Conservation (phyloP, 345 rosid species). For the Triadica sebifera region DNA sequence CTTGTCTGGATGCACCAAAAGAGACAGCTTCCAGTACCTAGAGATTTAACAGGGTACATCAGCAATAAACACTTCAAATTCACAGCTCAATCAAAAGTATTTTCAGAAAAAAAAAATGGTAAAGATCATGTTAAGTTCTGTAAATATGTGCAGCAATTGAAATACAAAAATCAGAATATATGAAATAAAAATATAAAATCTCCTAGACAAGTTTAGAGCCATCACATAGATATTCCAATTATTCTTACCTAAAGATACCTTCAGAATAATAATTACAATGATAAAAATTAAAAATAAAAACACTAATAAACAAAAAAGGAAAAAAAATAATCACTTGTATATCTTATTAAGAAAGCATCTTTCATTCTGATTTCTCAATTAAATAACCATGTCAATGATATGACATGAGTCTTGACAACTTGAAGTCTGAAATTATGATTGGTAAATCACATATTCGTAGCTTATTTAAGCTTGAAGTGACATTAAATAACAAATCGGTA, state of each 20-base stretch:
- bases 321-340: neutral
- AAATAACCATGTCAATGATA: neutral
- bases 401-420: neutral
- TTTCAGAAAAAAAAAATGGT: neutral
- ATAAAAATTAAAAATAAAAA: neutral
- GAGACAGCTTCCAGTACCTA: slow-evolving; percentile 95
- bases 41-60: neutral
- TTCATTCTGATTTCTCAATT: neutral
- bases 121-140: neutral
- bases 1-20: slow-evolving; percentile 92
- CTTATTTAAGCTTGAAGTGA: neutral
- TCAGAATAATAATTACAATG: neutral
- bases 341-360: neutral
- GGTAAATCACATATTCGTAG: neutral
- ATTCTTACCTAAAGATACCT: slow-evolving; percentile 2
- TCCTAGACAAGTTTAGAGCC: neutral
- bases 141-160: neutral
- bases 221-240: neutral
- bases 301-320: neutral
- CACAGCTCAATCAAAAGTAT: neutral
- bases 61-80: slow-evolving; percentile 1
- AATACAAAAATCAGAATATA: neutral
- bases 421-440: neutral
- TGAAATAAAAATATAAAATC: neutral
- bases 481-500: slow-evolving; percentile 3